phyloP scores from a whole-genome alignment of 768 basidiomycete genomes.

The Clitopilus hobsonii region DNA sequence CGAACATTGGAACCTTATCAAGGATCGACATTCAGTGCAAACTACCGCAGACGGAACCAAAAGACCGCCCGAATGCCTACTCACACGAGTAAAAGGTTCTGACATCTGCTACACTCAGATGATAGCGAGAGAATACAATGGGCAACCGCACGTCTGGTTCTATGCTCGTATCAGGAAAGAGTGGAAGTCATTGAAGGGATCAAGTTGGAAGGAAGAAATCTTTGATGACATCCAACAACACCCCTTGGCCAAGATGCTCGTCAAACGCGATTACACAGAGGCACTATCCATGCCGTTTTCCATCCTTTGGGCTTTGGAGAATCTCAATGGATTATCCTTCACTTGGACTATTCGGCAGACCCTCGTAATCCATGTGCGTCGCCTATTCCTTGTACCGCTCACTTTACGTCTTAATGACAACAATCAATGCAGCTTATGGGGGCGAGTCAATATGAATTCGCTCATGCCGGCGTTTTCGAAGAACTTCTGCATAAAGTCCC shows the following conservation, averaged over 20 bases:
- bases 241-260: not conserved
- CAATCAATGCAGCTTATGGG: constrained; percentile 22
- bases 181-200: constrained; percentile 21
- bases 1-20: constrained; percentile 17
- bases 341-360: constrained; percentile 14
- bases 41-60: constrained; percentile 18
- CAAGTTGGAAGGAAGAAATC: constrained; percentile 24
- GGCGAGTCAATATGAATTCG: constrained; percentile 17
- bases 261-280: constrained; percentile 12
- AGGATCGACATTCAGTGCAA: constrained; percentile 11
- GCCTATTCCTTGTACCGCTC: not conserved
- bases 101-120: constrained; percentile 13
- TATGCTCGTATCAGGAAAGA: constrained; percentile 19
- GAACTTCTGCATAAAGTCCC: constrained; percentile 30
- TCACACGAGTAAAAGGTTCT: constrained; percentile 19
- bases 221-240: constrained; percentile 10
- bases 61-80: constrained; percentile 21
- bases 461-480: constrained; percentile 20
- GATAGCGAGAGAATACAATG: constrained; percentile 4
- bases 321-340: constrained; percentile 9
- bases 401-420: not conserved
- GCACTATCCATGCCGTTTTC: constrained; percentile 21
- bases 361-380: constrained; percentile 17
- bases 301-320: constrained; percentile 18
- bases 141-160: constrained; percentile 26